Evolutionary conservation across 1,139 yeast genomes (phyloP).

Genomic region (Trichomonascaceae sp.): DNA sequence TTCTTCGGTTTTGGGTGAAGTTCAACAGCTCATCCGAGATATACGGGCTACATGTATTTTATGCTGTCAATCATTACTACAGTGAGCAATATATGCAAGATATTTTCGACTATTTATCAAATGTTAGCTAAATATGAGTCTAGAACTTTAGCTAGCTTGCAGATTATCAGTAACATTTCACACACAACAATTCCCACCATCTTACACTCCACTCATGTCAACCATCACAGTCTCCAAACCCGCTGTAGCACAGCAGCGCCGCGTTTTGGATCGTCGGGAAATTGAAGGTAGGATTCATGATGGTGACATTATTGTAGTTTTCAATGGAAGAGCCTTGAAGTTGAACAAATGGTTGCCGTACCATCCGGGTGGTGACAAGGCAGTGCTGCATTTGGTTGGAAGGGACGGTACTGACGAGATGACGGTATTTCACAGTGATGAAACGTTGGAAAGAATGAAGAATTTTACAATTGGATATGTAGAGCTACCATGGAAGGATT

Average conservation of each 20-base stretch:
- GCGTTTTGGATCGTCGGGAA: slow-evolving; percentile 16
- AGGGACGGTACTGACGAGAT: slow-evolving; percentile 89
- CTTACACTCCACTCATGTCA: neutral
- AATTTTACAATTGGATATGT: slow-evolving; percentile 61
- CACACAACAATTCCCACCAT: no score
- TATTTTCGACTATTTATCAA: no score
- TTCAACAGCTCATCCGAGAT: no score
- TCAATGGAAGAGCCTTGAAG: slow-evolving; percentile 53
- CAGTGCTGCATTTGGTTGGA: slow-evolving; percentile 78
- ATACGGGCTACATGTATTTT: no score
- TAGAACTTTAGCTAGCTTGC: no score
- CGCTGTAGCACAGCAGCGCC: neutral
- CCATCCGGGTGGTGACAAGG: slow-evolving; percentile 90
- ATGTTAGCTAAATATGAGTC: no score
- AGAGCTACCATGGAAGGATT: slow-evolving; percentile 59
- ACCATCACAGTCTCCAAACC: neutral
- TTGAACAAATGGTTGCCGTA: slow-evolving; percentile 62
- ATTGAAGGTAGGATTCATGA: slow-evolving; percentile 52
- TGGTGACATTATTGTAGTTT: slow-evolving; percentile 69
- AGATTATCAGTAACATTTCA: no score
- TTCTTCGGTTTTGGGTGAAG: no score
- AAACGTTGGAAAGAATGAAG: slow-evolving; percentile 45
- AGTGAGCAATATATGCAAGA: no score
- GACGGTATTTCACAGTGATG: slow-evolving; percentile 67
- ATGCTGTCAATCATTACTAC: no score